A percentile compares a stretch with the other conserved stretches of the same genome.
Conservation (phyloP, 1,139 yeast genomes). For the Sugiyamaella novakii region DNA sequence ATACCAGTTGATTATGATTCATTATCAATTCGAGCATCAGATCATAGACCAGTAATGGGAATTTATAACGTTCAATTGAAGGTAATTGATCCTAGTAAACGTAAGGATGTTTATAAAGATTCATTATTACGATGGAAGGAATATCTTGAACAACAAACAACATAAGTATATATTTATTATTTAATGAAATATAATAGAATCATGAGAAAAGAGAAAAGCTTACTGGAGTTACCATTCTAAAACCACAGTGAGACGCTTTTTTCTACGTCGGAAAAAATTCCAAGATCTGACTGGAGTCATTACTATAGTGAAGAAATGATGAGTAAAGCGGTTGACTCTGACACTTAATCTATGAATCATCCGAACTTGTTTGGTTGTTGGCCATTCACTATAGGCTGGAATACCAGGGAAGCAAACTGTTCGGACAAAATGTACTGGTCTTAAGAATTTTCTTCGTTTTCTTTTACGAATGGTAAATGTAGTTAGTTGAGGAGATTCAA, state of each 20-base stretch:
- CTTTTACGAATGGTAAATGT: not conserved
- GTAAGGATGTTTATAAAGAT: conserved; percentile 52
- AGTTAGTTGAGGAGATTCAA: not conserved
- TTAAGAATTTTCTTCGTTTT: not conserved
- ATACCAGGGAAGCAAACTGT: not conserved
- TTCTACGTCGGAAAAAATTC: not conserved
- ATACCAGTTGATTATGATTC: conserved; percentile 34
- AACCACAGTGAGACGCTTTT: conserved; percentile 5
- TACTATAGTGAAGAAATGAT: not conserved
- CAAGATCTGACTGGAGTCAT: conserved; percentile 1
- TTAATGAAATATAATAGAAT: not conserved
- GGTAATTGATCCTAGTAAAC: conserved; percentile 60
- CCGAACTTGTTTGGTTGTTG: not conserved
- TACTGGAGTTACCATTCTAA: not conserved
- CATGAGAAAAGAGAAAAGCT: not conserved
- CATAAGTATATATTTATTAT: not conserved
- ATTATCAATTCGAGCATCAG: conserved; percentile 62
- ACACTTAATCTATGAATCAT: not conserved
- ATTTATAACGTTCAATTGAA: conserved; percentile 66
- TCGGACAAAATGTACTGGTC: not conserved
- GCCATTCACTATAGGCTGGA: not conserved
- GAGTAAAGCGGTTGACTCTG: not conserved
- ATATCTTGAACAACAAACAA: conserved; percentile 17
- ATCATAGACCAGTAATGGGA: conserved; percentile 90
- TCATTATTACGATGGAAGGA: conserved; percentile 34